These are phyloP conservation scores for Torulaspora maleeae DNA, from an alignment of 805 yeast genomes.

Conservation along the genomic window DNA sequence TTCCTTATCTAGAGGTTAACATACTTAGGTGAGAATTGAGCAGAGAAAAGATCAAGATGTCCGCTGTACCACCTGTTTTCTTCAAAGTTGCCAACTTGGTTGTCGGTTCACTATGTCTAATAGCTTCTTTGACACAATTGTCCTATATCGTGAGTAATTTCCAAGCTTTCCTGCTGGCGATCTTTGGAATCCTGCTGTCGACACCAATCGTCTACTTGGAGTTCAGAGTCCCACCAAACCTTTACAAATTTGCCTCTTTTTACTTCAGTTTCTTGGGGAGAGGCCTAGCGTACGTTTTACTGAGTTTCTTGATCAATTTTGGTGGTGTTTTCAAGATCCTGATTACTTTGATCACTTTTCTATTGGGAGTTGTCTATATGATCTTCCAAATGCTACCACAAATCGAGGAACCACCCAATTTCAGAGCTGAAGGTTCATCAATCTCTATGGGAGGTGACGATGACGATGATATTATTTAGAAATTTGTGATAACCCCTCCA, in stretches of 20 bases:
- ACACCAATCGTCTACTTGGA: constrained; percentile 44
- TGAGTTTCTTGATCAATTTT: constrained; percentile 51
- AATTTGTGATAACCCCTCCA: neutral
- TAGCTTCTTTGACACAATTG: constrained; percentile 23
- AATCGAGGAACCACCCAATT: constrained; percentile 75
- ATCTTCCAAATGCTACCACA: constrained; percentile 69
- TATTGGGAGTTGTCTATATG: constrained; percentile 56
- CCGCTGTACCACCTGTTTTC: constrained; percentile 16
- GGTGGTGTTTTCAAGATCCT: constrained; percentile 54
- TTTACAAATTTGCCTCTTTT: constrained; percentile 63
- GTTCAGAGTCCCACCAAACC: constrained; percentile 48
- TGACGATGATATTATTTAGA: constrained; percentile 24
- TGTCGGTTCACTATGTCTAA: constrained; percentile 52
- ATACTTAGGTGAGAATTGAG: neutral
- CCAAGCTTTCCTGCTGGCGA: constrained; percentile 49
- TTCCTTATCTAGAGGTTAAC: no score
- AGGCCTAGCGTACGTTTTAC: constrained; percentile 38
- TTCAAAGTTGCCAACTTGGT: constrained; percentile 45
- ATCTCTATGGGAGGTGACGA: constrained; percentile 37
- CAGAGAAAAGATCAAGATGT: constrained; percentile 6
- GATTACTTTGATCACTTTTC: constrained; percentile 52
- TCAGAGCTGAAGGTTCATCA: constrained; percentile 53
- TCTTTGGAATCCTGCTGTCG: constrained; percentile 56
- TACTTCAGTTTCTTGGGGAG: constrained; percentile 60
- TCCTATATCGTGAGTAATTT: constrained; percentile 21